These are phyloP conservation scores for Mycena alexandri DNA, from an alignment of 768 basidiomycete species.

Conservation along the genomic window DNA sequence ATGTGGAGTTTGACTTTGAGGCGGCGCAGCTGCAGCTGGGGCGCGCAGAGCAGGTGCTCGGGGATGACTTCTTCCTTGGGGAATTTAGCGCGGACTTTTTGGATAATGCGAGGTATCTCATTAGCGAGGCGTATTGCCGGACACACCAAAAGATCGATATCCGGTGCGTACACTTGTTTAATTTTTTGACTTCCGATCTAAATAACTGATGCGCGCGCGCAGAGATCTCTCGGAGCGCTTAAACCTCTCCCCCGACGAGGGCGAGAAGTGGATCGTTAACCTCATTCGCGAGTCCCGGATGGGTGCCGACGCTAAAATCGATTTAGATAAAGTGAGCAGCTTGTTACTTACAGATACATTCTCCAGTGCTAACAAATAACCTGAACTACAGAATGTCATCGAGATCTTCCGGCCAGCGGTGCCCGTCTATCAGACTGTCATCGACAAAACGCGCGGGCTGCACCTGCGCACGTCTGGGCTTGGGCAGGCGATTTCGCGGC, in stretches of 20 bases:
- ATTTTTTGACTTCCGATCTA: background rate
- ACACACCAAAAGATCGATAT: slow-evolving; percentile 96
- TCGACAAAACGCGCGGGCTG: slow-evolving; percentile 94
- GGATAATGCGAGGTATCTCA: slow-evolving; percentile 95
- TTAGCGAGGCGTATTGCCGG: slow-evolving; percentile 97
- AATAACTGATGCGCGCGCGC: background rate
- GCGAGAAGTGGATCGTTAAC: slow-evolving; percentile 99
- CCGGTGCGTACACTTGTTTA: slow-evolving; percentile 60
- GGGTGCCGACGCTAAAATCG: slow-evolving; percentile 98
- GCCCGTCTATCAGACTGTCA: slow-evolving; percentile 93
- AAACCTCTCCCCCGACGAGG: slow-evolving; percentile 94
- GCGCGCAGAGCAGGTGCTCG: slow-evolving; percentile 84
- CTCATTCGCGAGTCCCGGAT: slow-evolving; percentile 97
- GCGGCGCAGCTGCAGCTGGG: slow-evolving; percentile 88
- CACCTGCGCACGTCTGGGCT: slow-evolving; percentile 92
- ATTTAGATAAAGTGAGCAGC: slow-evolving; percentile 87
- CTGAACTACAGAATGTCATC: slow-evolving; percentile 86
- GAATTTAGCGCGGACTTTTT: slow-evolving; percentile 94
- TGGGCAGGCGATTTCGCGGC: slow-evolving; percentile 73
- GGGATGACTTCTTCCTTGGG: slow-evolving; percentile 93
- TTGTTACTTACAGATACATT: background rate
- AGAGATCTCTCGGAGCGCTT: slow-evolving; percentile 94
- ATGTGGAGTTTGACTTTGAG: slow-evolving; percentile 96
- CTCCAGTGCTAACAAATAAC: background rate
- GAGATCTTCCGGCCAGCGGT: slow-evolving; percentile 92